A percentile compares a stretch with the other conserved stretches of the same genome.
These are phyloP conservation scores for Moringa oleifera DNA, from an alignment of 345 rosid species.

Conservation along the genomic window DNA sequence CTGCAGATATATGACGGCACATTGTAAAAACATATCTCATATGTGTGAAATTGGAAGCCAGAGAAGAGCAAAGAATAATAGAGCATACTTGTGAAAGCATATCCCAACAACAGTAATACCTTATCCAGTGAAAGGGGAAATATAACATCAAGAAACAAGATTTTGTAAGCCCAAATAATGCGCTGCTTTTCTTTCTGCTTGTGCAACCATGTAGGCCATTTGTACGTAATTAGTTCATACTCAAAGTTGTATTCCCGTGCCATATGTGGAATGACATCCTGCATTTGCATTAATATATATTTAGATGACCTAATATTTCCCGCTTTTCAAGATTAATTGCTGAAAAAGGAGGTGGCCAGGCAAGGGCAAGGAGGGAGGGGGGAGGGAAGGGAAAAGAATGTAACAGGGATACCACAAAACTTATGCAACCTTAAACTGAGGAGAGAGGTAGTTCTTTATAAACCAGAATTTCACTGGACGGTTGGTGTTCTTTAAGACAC, in stretches of 20 bases:
- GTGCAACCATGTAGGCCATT: constrained; percentile 99
- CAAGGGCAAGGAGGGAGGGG: not conserved
- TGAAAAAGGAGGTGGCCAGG: not conserved
- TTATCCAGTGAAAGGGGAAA: constrained; percentile 95
- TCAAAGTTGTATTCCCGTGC: constrained; percentile 87
- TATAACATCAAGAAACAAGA: constrained; percentile 94
- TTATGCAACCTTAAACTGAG: constrained; percentile 80
- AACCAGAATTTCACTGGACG: constrained; percentile 99
- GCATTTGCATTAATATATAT: constrained; percentile 21
- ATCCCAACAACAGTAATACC: constrained; percentile 31
- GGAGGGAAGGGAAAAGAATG: not conserved
- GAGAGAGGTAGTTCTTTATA: constrained; percentile 97
- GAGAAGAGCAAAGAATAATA: not conserved
- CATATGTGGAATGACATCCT: constrained; percentile 98
- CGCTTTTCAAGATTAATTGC: not conserved
- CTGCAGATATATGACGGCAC: constrained; percentile 31
- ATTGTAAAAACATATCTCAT: constrained; percentile 7
- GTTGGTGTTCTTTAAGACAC: constrained; percentile 81
- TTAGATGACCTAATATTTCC: not conserved
- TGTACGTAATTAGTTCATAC: constrained; percentile 88
- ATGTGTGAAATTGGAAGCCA: constrained; percentile 7
- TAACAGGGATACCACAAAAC: too few species aligned
- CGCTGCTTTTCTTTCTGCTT: constrained; percentile 99
- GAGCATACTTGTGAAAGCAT: not conserved
- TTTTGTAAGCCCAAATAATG: constrained; percentile 98